Conservation (phyloP, 257 asterid genomes). For the Forsythia viridissima region DNA sequence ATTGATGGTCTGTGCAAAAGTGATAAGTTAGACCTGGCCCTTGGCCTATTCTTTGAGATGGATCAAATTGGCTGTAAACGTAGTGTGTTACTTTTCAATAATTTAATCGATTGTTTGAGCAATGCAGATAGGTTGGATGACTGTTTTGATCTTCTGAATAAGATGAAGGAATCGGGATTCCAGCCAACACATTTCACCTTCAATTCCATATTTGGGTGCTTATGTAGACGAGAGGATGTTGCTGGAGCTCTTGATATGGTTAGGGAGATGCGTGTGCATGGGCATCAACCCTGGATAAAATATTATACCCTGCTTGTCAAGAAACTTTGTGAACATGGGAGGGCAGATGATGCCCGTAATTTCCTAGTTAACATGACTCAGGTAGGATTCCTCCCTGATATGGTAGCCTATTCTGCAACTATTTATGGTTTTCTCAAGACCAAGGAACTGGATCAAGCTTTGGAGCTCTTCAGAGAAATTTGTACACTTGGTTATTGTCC, state of each 20-base stretch:
- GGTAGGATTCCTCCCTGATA: constrained; percentile 73
- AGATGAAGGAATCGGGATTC: constrained; percentile 65
- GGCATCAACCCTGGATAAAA: constrained; percentile 93
- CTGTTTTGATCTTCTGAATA: constrained; percentile 57
- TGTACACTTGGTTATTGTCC: constrained; percentile 68
- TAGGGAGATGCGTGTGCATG: constrained; percentile 67
- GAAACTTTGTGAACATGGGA: constrained; percentile 63
- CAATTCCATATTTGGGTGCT: constrained; percentile 80
- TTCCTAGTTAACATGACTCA: constrained; percentile 63
- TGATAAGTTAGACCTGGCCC: constrained; percentile 63
- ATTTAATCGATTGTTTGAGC: constrained; percentile 60
- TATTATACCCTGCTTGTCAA: constrained; percentile 64
- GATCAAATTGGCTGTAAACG: constrained; percentile 47
- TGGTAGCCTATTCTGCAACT: constrained; percentile 72
- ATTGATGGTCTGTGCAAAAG: constrained; percentile 64
- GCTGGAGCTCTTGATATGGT: constrained; percentile 59
- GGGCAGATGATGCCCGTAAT: constrained; percentile 59
- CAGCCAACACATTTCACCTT: constrained; percentile 81
- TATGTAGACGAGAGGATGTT: constrained; percentile 63
- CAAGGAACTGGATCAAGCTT: constrained; percentile 52
- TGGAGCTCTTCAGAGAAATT: constrained; percentile 65
- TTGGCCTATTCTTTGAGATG: constrained; percentile 60
- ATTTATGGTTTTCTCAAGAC: constrained; percentile 66
- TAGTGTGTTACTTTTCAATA: constrained; percentile 67
- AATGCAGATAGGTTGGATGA: constrained; percentile 53